These are phyloP conservation scores for Trichophyton mentagrophytes DNA, from an alignment of 2,329 filamentous ascomycete species.

Conservation along the genomic window DNA sequence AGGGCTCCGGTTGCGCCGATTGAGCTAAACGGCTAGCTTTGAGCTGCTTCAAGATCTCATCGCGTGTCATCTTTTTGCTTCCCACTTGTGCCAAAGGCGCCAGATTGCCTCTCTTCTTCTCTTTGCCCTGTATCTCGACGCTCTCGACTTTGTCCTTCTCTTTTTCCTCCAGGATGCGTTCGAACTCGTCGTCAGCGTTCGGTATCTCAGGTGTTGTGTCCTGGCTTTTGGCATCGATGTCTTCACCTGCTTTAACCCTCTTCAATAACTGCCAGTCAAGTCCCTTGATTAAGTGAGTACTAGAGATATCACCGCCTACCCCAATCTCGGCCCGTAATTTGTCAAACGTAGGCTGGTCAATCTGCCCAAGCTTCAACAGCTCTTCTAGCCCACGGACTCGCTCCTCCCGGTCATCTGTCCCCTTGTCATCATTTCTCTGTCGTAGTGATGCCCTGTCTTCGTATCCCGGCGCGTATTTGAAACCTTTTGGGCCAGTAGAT, in stretches of 20 bases:
- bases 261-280: constrained; percentile 64
- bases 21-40: constrained; percentile 38
- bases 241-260: constrained; percentile 35
- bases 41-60: constrained; percentile 48
- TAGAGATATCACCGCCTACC: constrained; percentile 63
- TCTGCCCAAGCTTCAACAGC: constrained; percentile 67
- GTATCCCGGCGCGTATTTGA: constrained; percentile 67
- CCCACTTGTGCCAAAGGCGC: constrained; percentile 21
- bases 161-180: constrained; percentile 30
- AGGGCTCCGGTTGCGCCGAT: constrained; percentile 35
- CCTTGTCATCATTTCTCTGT: constrained; percentile 40
- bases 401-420: constrained; percentile 33
- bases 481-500: constrained; percentile 64
- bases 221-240: constrained; percentile 34
- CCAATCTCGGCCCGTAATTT: constrained; percentile 59
- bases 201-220: constrained; percentile 13
- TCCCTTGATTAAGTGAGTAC: constrained; percentile 83
- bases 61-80: constrained; percentile 39
- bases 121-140: constrained; percentile 24
- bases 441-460: constrained; percentile 64
- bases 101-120: constrained; percentile 42
- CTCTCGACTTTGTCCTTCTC: constrained; percentile 21
- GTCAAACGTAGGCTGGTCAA: constrained; percentile 68
- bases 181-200: constrained; percentile 47
- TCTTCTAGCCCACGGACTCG: constrained; percentile 70